These are phyloP conservation scores for Ophiostoma pallidulum DNA, from an alignment of 2,329 filamentous ascomycete genomes.

Conservation along the genomic window DNA sequence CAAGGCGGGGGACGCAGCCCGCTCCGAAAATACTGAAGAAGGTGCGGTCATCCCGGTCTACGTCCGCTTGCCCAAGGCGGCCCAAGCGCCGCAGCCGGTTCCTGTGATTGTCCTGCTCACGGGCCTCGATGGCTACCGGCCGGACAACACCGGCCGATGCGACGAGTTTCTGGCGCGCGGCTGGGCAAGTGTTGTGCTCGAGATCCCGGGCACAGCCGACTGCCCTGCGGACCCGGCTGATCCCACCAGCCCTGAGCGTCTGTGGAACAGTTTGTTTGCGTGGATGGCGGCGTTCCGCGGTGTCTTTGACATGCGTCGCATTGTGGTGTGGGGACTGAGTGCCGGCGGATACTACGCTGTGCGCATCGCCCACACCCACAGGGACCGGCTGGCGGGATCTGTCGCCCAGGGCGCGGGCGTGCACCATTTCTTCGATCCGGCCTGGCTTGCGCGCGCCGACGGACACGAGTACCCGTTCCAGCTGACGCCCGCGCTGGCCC, in stretches of 20 bases:
- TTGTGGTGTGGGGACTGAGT: conserved; percentile 57
- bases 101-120: conserved; percentile 50
- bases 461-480: conserved; percentile 58
- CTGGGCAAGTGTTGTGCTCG: conserved; percentile 53
- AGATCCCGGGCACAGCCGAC: conserved; percentile 60
- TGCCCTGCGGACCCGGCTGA: conserved; percentile 55
- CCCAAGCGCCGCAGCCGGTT: conserved; percentile 25
- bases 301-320: conserved; percentile 44
- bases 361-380: conserved; percentile 59
- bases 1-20: conserved; percentile 19
- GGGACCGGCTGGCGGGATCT: conserved; percentile 39
- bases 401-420: conserved; percentile 55
- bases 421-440: conserved; percentile 50
- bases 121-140: conserved; percentile 53
- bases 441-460: conserved; percentile 53
- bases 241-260: conserved; percentile 47
- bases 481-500: conserved; percentile 45
- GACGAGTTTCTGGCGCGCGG: conserved; percentile 54
- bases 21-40: conserved; percentile 29
- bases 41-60: conserved; percentile 52
- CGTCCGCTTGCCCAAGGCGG: conserved; percentile 46
- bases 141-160: conserved; percentile 51
- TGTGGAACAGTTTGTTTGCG: conserved; percentile 52
- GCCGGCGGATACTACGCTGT: conserved; percentile 60
- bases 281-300: conserved; percentile 41